Percentiles rank a stretch among this genome's conserved stretches.
Conservation (phyloP, 2,329 filamentous ascomycete species). For the Penicillium vulpinum region DNA sequence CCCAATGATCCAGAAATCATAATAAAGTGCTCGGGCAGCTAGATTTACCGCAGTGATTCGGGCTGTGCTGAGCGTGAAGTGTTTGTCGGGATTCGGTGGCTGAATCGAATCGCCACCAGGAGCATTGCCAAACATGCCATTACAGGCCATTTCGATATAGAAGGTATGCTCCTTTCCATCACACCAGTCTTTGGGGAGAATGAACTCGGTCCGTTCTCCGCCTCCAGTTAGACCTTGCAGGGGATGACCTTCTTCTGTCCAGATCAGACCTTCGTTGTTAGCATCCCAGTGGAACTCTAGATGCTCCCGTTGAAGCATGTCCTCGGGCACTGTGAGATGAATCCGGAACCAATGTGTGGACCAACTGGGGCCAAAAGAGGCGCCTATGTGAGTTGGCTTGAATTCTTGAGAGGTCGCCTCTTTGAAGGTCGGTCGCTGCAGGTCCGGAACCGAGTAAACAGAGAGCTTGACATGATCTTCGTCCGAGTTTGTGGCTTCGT, state of each 20-base stretch:
- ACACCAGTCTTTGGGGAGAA: constrained; percentile 76
- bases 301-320: constrained; percentile 72
- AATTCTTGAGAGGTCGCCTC: constrained; percentile 79
- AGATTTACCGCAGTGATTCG: constrained; percentile 88
- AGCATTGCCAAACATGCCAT: constrained; percentile 96
- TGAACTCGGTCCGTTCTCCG: constrained; percentile 87
- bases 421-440: constrained; percentile 78
- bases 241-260: constrained; percentile 84
- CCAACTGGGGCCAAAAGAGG: constrained; percentile 90
- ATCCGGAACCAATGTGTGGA: constrained; percentile 97
- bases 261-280: constrained; percentile 91
- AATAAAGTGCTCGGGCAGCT: constrained; percentile 76
- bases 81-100: constrained; percentile 80
- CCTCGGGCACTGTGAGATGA: constrained; percentile 70
- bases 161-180: constrained; percentile 85
- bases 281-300: constrained; percentile 98
- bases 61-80: constrained; percentile 73
- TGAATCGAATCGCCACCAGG: constrained; percentile 82
- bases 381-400: constrained; percentile 70
- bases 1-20: constrained; percentile 94
- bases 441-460: constrained; percentile 79
- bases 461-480: constrained; percentile 77
- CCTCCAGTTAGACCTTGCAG: constrained; percentile 89
- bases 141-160: constrained; percentile 98
- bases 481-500: constrained; percentile 67